A percentile compares a stretch with the other conserved stretches of the same genome.
These are phyloP conservation scores for Neospora caninum DNA, from an alignment of 169 alveolate species.

Conservation along the genomic window DNA sequence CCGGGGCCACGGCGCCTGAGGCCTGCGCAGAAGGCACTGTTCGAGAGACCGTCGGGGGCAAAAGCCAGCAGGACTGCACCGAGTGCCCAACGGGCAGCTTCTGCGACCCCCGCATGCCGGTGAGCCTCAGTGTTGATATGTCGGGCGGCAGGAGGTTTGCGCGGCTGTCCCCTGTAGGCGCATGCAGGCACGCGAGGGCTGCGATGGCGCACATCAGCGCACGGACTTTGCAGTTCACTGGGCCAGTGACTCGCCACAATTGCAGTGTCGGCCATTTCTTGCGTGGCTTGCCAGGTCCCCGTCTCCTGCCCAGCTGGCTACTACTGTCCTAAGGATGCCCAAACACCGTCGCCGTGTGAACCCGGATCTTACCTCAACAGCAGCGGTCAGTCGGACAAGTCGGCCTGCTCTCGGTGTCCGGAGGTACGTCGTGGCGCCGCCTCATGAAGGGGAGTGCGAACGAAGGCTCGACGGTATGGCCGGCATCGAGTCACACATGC, in stretches of 20 bases:
- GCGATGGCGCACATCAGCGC: too few species aligned
- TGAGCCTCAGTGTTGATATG: too few species aligned
- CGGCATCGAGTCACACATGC: too few species aligned
- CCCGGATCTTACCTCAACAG: constrained; percentile 73
- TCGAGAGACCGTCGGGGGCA: constrained; percentile 22
- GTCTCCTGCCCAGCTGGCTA: constrained; percentile 61
- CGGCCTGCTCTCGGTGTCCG: background rate
- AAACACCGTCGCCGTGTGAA: constrained; percentile 57
- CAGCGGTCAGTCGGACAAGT: background rate
- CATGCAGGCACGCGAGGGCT: too few species aligned
- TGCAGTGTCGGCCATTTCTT: too few species aligned
- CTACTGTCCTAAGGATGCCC: constrained; percentile 61
- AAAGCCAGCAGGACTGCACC: background rate
- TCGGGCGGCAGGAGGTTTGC: too few species aligned
- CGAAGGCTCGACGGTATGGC: too few species aligned
- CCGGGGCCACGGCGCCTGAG: constrained; percentile 41
- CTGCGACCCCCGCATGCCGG: constrained; percentile 20
- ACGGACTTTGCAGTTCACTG: too few species aligned
- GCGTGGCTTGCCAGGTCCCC: background rate
- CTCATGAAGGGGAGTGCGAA: too few species aligned
- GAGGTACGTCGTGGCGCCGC: background rate
- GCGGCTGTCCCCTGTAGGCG: too few species aligned
- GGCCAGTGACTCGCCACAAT: too few species aligned
- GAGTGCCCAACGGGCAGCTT: background rate
- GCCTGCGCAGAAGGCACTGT: constrained; percentile 48